Evolutionary conservation across 768 basidiomycete species (phyloP), one percentile per base, ranked within the genome.

Genomic region (Sutorius australiensis): DNA sequence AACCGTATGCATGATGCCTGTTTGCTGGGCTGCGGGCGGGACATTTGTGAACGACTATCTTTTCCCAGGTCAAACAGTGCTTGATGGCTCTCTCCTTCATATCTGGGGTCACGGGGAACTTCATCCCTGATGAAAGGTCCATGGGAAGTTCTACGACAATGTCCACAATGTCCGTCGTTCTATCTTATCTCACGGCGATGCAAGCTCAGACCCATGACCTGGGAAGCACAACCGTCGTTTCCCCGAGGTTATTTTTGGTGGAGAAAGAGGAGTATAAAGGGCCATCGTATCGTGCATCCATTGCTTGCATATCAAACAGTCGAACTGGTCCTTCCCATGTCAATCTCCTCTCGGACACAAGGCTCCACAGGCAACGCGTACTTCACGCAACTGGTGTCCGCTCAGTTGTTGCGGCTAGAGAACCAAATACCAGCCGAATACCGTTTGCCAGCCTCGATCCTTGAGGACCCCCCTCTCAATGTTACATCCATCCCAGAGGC

Each of bases 401-500:
- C 59, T 8, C 59, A 61, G 33, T 36, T 54, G 30, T 53, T 46
- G 16, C 61, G 62, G 31, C 28, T 68, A 32, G 51, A 63, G 36
- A 57, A 43, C 16, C 61, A 63, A 36, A 68, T 68, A 31, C 66
- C 64, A 33, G 39, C 45, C 7, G 36, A 46, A 39, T 63, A 54
- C 21, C 57, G 53, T 7, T 59, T 67, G 39, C 41, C 55, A 16
- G 27, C 36, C 40, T 48, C 55, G 3, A 44, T 60, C 21, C 54
- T 67, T 3, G 58, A 64, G 4, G 46, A 57, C 19, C 60, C 60
- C 17, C 67, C 65, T 5, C 60, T 69, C 47, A 64, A 74, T 34
- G 72, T 74, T 14, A 68, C 67, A 5, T 48, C 45, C 13, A 66
- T 74, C 5, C 71, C 73, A 0, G 57, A 58, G 24, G 58, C 61